These are phyloP conservation scores for Aspergillus vadensis DNA, from an alignment of 2,329 filamentous ascomycete genomes.

Conservation along the genomic window DNA sequence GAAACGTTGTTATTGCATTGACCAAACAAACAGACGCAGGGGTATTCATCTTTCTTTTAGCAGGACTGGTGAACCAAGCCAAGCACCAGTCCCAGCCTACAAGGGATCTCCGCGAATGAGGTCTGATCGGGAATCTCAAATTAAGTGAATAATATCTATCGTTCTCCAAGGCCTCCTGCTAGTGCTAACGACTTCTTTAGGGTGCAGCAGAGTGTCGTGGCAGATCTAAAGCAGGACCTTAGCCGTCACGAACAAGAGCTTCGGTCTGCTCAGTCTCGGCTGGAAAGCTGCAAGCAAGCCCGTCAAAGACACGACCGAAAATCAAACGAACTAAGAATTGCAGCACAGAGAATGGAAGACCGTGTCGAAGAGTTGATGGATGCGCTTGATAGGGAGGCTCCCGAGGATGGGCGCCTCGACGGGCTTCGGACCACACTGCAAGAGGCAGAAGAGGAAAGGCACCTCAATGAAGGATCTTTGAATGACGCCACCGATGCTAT, in stretches of 20 bases:
- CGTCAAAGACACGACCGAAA: slow-evolving; percentile 53
- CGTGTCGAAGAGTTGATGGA: slow-evolving; percentile 67
- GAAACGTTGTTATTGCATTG: slow-evolving; percentile 64
- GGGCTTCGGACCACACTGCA: slow-evolving; percentile 60
- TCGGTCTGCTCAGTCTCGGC: slow-evolving; percentile 50
- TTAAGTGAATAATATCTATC: slow-evolving; percentile 46
- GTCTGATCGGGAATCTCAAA: slow-evolving; percentile 70
- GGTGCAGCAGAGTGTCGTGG: slow-evolving; percentile 50
- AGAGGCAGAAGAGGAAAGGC: slow-evolving; percentile 55
- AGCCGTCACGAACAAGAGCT: slow-evolving; percentile 54
- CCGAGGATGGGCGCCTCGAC: slow-evolving; percentile 67
- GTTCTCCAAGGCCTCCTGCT: neutral
- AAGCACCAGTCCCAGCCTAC: slow-evolving; percentile 57
- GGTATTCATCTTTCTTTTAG: slow-evolving; percentile 62
- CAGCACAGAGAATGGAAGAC: slow-evolving; percentile 63
- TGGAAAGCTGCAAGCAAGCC: slow-evolving; percentile 53
- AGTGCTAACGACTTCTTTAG: slow-evolving; percentile 27
- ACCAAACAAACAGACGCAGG: slow-evolving; percentile 63
- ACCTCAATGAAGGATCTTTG: slow-evolving; percentile 47
- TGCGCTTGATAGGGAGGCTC: slow-evolving; percentile 58
- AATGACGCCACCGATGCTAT: slow-evolving; percentile 52
- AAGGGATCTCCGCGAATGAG: slow-evolving; percentile 70
- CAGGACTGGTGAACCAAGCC: slow-evolving; percentile 51
- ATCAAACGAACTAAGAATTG: slow-evolving; percentile 54
- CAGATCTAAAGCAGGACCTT: slow-evolving; percentile 59